Conservation (phyloP, 75 land plant species). For the Selaginella tamariscina region DNA sequence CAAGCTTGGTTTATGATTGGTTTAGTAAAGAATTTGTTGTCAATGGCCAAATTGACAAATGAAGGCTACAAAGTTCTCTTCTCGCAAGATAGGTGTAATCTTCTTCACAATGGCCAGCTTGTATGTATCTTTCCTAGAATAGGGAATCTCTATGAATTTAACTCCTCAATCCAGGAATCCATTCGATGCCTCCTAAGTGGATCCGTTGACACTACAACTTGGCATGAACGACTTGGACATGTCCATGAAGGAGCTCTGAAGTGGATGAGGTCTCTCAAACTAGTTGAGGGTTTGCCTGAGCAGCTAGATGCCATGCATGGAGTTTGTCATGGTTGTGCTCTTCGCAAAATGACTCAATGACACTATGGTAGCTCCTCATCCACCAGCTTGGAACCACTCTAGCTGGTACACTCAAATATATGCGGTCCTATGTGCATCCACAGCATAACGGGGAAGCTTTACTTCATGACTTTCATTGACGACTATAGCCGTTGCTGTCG, state of each 20-base stretch:
- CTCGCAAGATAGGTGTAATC: background rate
- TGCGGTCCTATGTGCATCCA: conserved; percentile 13
- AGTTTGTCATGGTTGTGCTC: background rate
- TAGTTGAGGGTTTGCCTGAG: background rate
- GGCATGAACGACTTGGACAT: background rate
- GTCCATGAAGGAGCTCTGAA: background rate
- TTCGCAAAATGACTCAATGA: background rate
- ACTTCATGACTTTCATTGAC: conserved; percentile 32
- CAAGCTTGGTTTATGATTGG: background rate
- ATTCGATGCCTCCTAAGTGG: background rate
- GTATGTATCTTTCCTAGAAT: background rate
- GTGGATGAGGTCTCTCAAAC: too few relatives aligned
- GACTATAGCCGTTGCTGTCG: conserved; percentile 27
- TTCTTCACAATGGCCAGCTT: background rate
- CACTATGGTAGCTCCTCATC: background rate
- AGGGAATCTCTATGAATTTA: background rate
- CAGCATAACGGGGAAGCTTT: background rate
- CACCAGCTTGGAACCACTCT: background rate
- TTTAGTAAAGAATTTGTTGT: background rate
- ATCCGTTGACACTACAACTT: background rate
- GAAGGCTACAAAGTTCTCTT: background rate
- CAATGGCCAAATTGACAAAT: background rate
- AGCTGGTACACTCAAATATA: conserved; percentile 18
- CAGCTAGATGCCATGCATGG: background rate
- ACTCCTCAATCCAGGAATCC: background rate